phyloP scores from a whole-genome alignment of 2,329 filamentous ascomycete genomes.

The Neofusicoccum umdonicola region DNA sequence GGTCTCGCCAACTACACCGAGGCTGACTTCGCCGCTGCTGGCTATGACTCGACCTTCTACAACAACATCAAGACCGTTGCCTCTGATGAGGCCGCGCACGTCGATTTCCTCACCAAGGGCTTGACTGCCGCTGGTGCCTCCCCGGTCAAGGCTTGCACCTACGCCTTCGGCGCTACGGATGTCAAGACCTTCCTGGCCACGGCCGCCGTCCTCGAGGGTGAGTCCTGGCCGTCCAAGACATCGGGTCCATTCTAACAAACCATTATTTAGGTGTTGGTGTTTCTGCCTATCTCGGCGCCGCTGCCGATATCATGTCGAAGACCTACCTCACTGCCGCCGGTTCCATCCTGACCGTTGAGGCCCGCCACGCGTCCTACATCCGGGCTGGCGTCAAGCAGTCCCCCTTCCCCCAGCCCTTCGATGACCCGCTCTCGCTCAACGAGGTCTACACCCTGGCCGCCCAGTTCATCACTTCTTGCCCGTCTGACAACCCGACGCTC shows the following conservation, averaged over 20 bases:
- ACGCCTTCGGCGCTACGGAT: constrained; percentile 53
- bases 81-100: constrained; percentile 58
- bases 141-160: constrained; percentile 55
- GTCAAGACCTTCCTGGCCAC: constrained; percentile 52
- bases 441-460: constrained; percentile 64
- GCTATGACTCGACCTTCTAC: constrained; percentile 53
- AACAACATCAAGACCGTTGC: constrained; percentile 57
- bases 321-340: constrained; percentile 61
- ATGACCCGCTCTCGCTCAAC: constrained; percentile 58
- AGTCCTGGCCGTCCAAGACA: background rate
- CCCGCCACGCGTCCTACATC: constrained; percentile 63
- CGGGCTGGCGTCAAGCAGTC: constrained; percentile 45
- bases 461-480: constrained; percentile 60
- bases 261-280: constrained; percentile 47
- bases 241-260: no score
- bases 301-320: constrained; percentile 56
- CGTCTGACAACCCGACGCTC: constrained; percentile 52
- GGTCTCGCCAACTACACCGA: constrained; percentile 58
- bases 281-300: constrained; percentile 62
- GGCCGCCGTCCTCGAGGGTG: constrained; percentile 51
- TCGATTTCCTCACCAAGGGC: constrained; percentile 52
- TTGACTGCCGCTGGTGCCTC: constrained; percentile 46
- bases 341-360: constrained; percentile 63
- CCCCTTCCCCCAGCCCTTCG: constrained; percentile 60
- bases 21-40: constrained; percentile 52